Percentiles rank a stretch among this genome's conserved stretches.
These are phyloP conservation scores for Globisporangium irregulare DNA, from an alignment of 352 stramenopile genomes.

Conservation along the genomic window DNA sequence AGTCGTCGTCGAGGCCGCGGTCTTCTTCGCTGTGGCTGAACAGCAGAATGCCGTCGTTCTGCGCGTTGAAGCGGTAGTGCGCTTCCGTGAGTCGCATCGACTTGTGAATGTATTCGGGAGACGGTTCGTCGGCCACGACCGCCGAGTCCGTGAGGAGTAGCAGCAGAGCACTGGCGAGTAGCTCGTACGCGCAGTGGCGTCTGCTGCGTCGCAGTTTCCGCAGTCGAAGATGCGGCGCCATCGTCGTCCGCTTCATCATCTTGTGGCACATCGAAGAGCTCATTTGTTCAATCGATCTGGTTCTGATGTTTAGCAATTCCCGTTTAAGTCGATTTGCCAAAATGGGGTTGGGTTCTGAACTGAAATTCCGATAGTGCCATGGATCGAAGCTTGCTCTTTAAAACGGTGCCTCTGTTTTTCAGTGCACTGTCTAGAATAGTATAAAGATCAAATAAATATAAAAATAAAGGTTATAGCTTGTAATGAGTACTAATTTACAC, in stretches of 20 bases:
- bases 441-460: too few relatives aligned
- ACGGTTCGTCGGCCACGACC: background rate
- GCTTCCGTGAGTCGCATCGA: slow-evolving; percentile 10
- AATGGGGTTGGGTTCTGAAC: too few relatives aligned
- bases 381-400: too few relatives aligned
- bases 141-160: background rate
- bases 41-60: slow-evolving; percentile 1
- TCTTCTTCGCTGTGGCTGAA: background rate
- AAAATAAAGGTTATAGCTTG: too few relatives aligned
- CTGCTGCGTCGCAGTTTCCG: background rate
- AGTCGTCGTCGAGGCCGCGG: background rate
- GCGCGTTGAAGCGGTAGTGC: slow-evolving; percentile 13
- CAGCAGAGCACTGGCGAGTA: background rate
- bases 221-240: too few relatives aligned
- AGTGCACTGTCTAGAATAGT: too few relatives aligned
- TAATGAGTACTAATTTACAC: too few relatives aligned
- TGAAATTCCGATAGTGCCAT: too few relatives aligned
- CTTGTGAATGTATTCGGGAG: background rate
- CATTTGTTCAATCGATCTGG: background rate
- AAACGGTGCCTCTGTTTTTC: too few relatives aligned
- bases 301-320: too few relatives aligned
- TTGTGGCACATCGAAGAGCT: background rate
- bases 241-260: background rate
- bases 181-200: too few relatives aligned
- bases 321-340: too few relatives aligned